phyloP scores from a whole-genome alignment of 2,329 filamentous ascomycete species.

The Leptographium galeiforme region DNA sequence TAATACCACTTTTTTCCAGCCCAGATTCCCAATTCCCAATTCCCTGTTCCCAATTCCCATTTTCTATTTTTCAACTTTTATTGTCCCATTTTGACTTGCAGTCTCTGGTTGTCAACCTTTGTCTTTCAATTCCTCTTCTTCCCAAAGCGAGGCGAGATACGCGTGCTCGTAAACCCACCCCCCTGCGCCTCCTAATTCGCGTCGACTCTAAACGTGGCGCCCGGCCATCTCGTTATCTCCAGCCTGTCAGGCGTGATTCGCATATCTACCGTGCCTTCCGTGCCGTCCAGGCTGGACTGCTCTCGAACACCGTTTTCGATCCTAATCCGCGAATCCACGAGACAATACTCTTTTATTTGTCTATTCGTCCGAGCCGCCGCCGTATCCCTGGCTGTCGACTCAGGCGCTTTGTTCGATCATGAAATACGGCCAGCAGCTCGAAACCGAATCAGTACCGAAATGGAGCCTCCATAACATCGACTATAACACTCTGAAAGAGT shows the following conservation, averaged over 20 bases:
- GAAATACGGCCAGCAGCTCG: slow-evolving; percentile 67
- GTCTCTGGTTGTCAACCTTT: too few relatives aligned
- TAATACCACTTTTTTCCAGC: too few relatives aligned
- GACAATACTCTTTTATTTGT: background rate
- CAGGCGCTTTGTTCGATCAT: slow-evolving; percentile 25
- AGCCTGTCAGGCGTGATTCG: background rate
- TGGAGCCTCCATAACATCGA: slow-evolving; percentile 80
- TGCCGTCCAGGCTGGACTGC: background rate
- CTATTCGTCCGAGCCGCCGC: background rate
- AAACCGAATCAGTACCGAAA: slow-evolving; percentile 64
- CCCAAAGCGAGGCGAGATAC: too few relatives aligned
- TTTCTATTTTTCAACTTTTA: too few relatives aligned
- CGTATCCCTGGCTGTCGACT: background rate
- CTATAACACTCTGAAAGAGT: slow-evolving; percentile 74
- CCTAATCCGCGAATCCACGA: background rate
- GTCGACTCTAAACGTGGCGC: background rate
- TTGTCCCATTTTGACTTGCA: too few relatives aligned
- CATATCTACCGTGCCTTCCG: background rate
- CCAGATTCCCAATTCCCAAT: too few relatives aligned
- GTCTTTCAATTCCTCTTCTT: too few relatives aligned
- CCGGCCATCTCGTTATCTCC: background rate
- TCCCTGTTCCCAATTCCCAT: too few relatives aligned
- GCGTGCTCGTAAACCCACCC: too few relatives aligned
- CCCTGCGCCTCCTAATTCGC: too few relatives aligned
- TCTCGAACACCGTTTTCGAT: background rate